Percentiles rank a stretch among this genome's conserved stretches.
Conservation (phyloP, 2,329 filamentous ascomycete genomes). For the Diaporthe helianthi region DNA sequence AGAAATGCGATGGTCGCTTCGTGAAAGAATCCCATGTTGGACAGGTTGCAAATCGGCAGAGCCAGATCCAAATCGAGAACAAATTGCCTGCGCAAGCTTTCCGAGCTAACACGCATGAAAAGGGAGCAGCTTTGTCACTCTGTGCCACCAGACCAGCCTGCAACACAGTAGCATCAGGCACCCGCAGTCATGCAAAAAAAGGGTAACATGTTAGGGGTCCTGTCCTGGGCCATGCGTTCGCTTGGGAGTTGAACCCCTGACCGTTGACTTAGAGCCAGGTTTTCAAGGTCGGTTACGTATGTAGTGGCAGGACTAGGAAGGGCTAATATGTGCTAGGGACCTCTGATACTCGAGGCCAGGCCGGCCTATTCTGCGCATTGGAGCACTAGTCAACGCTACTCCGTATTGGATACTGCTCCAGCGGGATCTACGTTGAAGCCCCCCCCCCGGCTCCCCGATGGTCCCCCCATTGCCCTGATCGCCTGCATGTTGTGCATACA, state of each 20-base stretch:
- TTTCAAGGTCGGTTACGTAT: neutral
- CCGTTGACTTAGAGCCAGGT: neutral
- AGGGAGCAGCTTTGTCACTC: neutral
- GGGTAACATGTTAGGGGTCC: slow-evolving; percentile 3
- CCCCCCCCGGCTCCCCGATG: slow-evolving; percentile 1
- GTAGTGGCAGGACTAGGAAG: neutral
- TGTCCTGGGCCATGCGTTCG: neutral
- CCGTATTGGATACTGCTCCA: neutral
- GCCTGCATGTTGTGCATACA: neutral
- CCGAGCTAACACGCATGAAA: neutral
- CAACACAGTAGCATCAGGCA: neutral
- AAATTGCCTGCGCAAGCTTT: neutral
- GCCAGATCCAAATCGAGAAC: slow-evolving; percentile 4
- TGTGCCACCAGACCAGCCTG: neutral
- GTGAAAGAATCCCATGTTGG: slow-evolving; percentile 7
- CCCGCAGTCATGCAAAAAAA: neutral
- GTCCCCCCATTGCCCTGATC: no score
- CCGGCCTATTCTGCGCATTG: neutral
- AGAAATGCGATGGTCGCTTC: neutral
- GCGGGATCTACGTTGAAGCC: neutral
- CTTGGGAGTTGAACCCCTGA: neutral
- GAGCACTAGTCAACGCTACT: neutral
- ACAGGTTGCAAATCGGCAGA: slow-evolving; percentile 1
- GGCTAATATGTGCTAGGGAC: slow-evolving; percentile 5
- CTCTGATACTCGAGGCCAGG: neutral